Conservation (phyloP, 495 filamentous ascomycete species). For the Talaromyces thailandensis region DNA sequence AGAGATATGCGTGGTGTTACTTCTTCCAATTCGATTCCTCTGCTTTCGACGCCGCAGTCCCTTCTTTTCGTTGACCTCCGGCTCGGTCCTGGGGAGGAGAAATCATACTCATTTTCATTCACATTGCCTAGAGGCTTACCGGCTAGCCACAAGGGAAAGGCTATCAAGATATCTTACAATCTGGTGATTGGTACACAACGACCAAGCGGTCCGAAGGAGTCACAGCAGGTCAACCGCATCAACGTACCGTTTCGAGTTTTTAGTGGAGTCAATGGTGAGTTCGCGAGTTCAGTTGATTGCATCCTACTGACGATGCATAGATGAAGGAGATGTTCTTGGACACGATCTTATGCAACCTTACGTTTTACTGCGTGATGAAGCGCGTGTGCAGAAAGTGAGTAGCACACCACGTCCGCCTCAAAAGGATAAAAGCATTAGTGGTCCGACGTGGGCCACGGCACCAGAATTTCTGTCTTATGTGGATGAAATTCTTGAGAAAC, state of each 20-base stretch:
- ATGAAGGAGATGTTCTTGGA: conserved; percentile 54
- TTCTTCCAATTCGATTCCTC: conserved; percentile 70
- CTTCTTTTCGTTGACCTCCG: conserved; percentile 91
- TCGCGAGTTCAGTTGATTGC: background rate
- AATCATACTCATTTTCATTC: conserved; percentile 78
- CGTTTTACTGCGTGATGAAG: conserved; percentile 80
- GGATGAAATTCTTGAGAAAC: conserved; percentile 59
- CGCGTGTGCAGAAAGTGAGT: conserved; percentile 37
- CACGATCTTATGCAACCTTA: conserved; percentile 94
- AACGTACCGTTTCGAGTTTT: conserved; percentile 93
- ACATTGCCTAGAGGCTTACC: conserved; percentile 78
- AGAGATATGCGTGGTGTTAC: conserved; percentile 86
- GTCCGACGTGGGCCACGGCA: conserved; percentile 28
- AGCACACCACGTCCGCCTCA: conserved; percentile 11
- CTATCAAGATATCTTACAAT: conserved; percentile 89
- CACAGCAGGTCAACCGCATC: conserved; percentile 78
- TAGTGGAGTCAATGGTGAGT: conserved; percentile 70
- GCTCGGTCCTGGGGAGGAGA: conserved; percentile 81
- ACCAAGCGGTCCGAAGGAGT: conserved; percentile 63
- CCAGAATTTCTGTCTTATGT: conserved; percentile 69
- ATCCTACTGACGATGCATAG: conserved; percentile 20
- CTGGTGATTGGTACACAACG: conserved; percentile 88
- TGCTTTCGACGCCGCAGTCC: conserved; percentile 92
- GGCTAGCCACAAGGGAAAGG: conserved; percentile 83
- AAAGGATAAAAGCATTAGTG: conserved; percentile 34